Conservation (phyloP, 1,139 yeast genomes). For the Eremothecium coryli region DNA sequence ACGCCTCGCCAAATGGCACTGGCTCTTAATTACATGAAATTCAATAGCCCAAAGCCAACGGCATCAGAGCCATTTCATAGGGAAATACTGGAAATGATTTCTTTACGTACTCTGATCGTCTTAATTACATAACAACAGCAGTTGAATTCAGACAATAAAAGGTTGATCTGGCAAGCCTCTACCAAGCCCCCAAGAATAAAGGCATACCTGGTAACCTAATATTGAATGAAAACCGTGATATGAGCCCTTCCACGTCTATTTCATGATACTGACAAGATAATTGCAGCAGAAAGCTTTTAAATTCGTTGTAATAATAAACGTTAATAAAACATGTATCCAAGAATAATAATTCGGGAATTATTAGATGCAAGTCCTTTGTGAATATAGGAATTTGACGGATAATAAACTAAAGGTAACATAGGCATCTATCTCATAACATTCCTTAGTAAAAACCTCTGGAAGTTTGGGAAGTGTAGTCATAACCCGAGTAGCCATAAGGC, state of each 20-base stretch:
- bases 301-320: conserved; percentile 2
- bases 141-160: no score
- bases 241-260: neutral
- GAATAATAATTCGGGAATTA: conserved; percentile 4
- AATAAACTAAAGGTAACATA: conserved; percentile 1
- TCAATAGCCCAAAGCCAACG: no score
- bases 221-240: neutral
- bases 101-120: no score
- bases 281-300: neutral
- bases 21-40: no score
- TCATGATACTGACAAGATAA: neutral
- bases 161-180: no score
- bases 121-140: no score
- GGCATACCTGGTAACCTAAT: no score
- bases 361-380: conserved; percentile 6
- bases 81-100: no score
- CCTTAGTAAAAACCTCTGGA: conserved; percentile 28
- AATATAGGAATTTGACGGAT: conserved; percentile 3
- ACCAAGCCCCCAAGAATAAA: no score
- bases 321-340: conserved; percentile 5
- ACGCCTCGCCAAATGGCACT: no score
- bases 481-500: conserved; percentile 27
- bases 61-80: no score
- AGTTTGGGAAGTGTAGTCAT: conserved; percentile 27
- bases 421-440: conserved; percentile 1